Evolutionary conservation across 345 rosid genomes (phyloP).

Genomic region (Linum trigynum): DNA sequence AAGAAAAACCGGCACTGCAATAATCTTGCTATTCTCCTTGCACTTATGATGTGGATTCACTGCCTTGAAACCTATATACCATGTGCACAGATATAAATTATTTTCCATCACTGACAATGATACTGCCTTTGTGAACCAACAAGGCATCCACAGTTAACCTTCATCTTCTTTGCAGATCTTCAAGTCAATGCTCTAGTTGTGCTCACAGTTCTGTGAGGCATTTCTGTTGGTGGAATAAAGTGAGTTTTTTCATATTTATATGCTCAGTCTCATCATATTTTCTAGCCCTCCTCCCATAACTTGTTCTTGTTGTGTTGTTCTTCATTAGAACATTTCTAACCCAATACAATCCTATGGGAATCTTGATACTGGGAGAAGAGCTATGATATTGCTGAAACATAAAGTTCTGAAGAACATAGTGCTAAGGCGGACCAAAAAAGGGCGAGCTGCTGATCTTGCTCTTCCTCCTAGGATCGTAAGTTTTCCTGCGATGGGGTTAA

Average conservation of each 20-base stretch:
- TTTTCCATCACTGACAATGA: no score
- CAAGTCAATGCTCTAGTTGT: slow-evolving; percentile 50
- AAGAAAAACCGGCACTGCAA: background rate
- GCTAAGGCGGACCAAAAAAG: slow-evolving; percentile 83
- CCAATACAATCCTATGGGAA: slow-evolving; percentile 54
- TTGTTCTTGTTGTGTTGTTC: slow-evolving; percentile 7
- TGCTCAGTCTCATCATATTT: background rate
- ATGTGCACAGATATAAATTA: no score
- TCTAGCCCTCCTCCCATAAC: background rate
- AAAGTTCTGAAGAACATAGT: slow-evolving; percentile 61
- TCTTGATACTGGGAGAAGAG: slow-evolving; percentile 42
- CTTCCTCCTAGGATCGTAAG: slow-evolving; percentile 92
- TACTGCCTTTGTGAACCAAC: no score
- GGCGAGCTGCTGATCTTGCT: slow-evolving; percentile 97
- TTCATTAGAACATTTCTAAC: slow-evolving; percentile 54
- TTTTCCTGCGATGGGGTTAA: slow-evolving; percentile 12
- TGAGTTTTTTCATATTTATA: slow-evolving; percentile 21
- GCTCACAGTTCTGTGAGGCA: slow-evolving; percentile 79
- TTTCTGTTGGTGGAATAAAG: slow-evolving; percentile 99
- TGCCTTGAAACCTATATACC: no score
- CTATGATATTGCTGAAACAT: slow-evolving; percentile 84
- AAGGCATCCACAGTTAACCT: no score
- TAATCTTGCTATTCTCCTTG: background rate
- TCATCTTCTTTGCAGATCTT: slow-evolving; percentile 32
- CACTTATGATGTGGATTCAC: background rate